Conservation (phyloP, 2,329 filamentous ascomycete genomes). For the Alternaria brassicicola region DNA sequence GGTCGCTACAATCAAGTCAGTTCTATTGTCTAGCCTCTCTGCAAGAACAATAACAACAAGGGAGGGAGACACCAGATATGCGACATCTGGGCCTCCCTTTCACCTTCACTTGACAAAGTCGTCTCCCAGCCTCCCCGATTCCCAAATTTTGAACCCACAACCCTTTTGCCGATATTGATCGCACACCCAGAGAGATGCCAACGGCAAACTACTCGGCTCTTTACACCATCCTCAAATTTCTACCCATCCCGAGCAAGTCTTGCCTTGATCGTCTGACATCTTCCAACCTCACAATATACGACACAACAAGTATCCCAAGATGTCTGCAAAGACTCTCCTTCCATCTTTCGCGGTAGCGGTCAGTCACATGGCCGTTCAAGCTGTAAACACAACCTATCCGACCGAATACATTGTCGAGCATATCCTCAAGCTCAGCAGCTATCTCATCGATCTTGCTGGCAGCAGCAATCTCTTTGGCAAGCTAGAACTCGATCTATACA, state of each 20-base stretch:
- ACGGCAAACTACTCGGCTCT: background rate
- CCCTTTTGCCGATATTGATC: background rate
- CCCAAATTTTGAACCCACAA: background rate
- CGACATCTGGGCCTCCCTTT: slow-evolving; percentile 12
- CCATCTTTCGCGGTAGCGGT: slow-evolving; percentile 22
- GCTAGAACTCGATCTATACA: slow-evolving; percentile 20
- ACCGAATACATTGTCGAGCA: slow-evolving; percentile 26
- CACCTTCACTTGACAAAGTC: slow-evolving; percentile 18
- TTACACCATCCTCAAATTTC: background rate
- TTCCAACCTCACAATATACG: background rate
- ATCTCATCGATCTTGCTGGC: slow-evolving; percentile 19
- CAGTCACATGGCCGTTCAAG: slow-evolving; percentile 20
- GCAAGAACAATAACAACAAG: slow-evolving; percentile 17
- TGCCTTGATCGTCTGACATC: background rate
- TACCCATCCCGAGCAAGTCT: background rate
- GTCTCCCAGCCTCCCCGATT: slow-evolving; percentile 17
- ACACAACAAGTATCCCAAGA: background rate
- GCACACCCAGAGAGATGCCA: background rate
- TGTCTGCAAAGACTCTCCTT: slow-evolving; percentile 13
- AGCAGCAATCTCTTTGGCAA: slow-evolving; percentile 18
- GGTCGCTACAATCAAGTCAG: background rate
- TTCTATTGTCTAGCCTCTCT: background rate
- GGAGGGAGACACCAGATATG: slow-evolving; percentile 10
- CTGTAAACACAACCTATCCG: slow-evolving; percentile 7
- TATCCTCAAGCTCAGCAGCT: slow-evolving; percentile 22